Evolutionary conservation across 345 rosid species (phyloP).

Genomic region (Eutrema yunnanense): DNA sequence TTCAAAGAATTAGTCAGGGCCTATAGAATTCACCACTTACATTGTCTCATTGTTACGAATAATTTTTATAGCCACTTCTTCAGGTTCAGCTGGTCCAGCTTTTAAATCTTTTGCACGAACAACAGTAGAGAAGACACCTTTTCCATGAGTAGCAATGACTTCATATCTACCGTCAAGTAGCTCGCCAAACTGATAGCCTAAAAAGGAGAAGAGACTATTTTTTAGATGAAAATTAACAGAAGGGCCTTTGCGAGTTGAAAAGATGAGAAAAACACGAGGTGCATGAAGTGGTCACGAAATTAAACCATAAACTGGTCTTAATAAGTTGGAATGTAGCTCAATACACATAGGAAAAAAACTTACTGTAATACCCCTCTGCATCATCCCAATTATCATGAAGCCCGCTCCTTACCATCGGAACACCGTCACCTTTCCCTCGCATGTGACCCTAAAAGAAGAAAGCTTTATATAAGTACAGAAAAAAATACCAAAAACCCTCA

Average conservation of each 20-base stretch:
- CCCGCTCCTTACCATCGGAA: conserved; percentile 67
- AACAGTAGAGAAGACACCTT: conserved; percentile 95
- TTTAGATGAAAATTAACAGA: not conserved
- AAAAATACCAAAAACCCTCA: not conserved
- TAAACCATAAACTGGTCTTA: not conserved
- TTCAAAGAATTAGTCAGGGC: not conserved
- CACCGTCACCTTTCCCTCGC: conserved; percentile 73
- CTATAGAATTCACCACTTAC: conserved; percentile 37
- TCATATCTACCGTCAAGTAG: conserved; percentile 91
- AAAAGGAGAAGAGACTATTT: conserved; percentile 3
- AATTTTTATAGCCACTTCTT: conserved; percentile 93
- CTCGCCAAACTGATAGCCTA: conserved; percentile 97
- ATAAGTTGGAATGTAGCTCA: not conserved
- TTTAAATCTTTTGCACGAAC: conserved; percentile 90
- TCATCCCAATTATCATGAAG: conserved; percentile 99
- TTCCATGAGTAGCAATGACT: conserved; percentile 94
- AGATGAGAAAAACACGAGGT: not conserved
- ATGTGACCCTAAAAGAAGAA: conserved; percentile 28
- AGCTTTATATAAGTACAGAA: not conserved
- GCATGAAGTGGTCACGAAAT: not conserved
- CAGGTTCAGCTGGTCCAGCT: conserved; percentile 60
- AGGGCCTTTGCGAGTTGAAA: not conserved
- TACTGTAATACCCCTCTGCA: conserved; percentile 96
- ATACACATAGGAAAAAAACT: conserved; percentile 25
- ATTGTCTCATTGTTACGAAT: conserved; percentile 93